These are phyloP conservation scores for Lignosus rhinocerotis DNA, from an alignment of 1,284 basidiomycete genomes.

Conservation along the genomic window DNA sequence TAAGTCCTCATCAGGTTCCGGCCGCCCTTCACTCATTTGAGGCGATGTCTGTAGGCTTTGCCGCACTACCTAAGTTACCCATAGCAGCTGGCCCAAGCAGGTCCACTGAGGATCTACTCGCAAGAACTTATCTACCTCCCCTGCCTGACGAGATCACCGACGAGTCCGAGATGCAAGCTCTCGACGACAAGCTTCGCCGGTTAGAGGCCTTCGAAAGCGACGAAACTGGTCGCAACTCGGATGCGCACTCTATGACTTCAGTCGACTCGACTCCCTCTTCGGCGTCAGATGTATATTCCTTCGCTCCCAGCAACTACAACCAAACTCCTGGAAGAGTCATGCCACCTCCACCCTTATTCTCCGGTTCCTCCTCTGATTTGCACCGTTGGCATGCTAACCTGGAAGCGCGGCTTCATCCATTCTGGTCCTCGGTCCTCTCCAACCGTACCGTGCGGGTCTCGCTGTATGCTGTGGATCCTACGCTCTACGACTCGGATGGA, in stretches of 20 bases:
- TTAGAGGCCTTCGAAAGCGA: constrained; percentile 30
- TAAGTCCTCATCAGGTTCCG: constrained; percentile 32
- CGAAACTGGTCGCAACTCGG: constrained; percentile 13
- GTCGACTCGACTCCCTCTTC: constrained; percentile 20
- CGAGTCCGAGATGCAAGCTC: constrained; percentile 52
- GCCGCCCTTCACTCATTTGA: not conserved
- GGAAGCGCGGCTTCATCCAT: constrained; percentile 71
- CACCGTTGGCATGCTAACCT: constrained; percentile 70
- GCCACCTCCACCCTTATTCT: not conserved
- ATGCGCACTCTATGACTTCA: constrained; percentile 11
- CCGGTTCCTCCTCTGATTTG: constrained; percentile 35
- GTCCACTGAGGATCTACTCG: constrained; percentile 51
- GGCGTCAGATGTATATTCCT: constrained; percentile 9
- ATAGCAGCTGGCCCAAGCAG: constrained; percentile 33
- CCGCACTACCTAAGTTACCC: constrained; percentile 53
- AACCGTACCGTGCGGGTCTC: constrained; percentile 59
- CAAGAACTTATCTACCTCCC: constrained; percentile 51
- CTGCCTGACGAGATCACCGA: constrained; percentile 60
- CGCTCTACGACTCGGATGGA: constrained; percentile 15
- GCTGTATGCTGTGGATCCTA: constrained; percentile 46
- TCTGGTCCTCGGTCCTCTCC: constrained; percentile 72
- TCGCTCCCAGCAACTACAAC: not conserved
- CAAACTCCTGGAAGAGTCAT: not conserved
- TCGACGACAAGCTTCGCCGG: constrained; percentile 47
- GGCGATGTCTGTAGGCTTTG: constrained; percentile 49